Conservation (phyloP, 768 basidiomycete genomes). For the Russula brevipes region DNA sequence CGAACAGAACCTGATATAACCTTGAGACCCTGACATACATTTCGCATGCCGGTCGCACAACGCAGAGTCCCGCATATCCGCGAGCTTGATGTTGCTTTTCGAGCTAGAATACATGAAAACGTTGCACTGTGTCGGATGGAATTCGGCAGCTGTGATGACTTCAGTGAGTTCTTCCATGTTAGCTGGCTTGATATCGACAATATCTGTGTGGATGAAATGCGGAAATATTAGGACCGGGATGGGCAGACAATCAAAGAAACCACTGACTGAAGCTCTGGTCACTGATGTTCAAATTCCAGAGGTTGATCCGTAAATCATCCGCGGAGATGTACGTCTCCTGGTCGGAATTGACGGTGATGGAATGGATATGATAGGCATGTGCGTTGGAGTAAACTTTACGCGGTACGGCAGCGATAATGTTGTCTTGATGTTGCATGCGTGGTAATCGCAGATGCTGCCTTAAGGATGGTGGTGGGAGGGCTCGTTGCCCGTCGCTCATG, state of each 20-base stretch:
- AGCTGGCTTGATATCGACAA: slow-evolving; percentile 98
- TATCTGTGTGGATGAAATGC: slow-evolving; percentile 51
- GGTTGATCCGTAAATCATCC: slow-evolving; percentile 95
- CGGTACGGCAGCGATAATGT: slow-evolving; percentile 97
- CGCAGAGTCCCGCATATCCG: slow-evolving; percentile 98
- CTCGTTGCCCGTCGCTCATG: slow-evolving; percentile 73
- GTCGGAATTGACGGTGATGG: slow-evolving; percentile 98
- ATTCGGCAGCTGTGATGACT: slow-evolving; percentile 99
- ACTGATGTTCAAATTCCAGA: slow-evolving; percentile 98
- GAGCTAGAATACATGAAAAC: slow-evolving; percentile 99
- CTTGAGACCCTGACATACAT: slow-evolving; percentile 50
- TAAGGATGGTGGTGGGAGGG: slow-evolving; percentile 55
- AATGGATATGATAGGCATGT: slow-evolving; percentile 99
- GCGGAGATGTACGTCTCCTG: slow-evolving; percentile 99
- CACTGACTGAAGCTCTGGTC: slow-evolving; percentile 98
- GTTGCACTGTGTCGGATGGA: slow-evolving; percentile 97
- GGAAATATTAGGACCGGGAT: not conserved
- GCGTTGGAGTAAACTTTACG: slow-evolving; percentile 99
- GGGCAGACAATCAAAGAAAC: slow-evolving; percentile 2
- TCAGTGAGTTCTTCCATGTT: slow-evolving; percentile 99
- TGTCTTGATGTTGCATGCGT: slow-evolving; percentile 89
- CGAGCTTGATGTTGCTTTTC: slow-evolving; percentile 98
- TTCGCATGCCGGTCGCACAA: slow-evolving; percentile 95
- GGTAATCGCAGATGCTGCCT: slow-evolving; percentile 74
- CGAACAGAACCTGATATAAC: slow-evolving; percentile 7